Evolutionary conservation across 148 eudicot species (phyloP).

Genomic region (Vaccinium myrtillus): DNA sequence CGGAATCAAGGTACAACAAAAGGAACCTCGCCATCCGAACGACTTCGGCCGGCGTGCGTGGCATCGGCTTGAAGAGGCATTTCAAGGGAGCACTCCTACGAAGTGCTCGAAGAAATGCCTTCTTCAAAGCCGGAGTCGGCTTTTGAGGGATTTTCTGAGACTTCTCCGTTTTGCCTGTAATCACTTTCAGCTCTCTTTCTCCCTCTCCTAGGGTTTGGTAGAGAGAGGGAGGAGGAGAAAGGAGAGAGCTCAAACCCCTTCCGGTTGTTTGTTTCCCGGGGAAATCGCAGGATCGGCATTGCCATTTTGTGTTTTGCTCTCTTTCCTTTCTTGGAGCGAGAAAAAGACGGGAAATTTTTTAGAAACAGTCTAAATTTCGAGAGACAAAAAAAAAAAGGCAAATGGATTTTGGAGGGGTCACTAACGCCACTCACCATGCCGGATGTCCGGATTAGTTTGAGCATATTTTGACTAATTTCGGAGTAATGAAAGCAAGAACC

Average conservation of each 20-base stretch:
- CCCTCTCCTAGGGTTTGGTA: neutral
- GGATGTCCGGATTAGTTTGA: no score
- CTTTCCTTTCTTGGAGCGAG: no score
- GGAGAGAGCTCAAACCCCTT: neutral
- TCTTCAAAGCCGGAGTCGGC: conserved; percentile 17
- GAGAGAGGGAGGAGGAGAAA: neutral
- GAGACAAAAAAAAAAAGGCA: neutral
- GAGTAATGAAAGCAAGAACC: no score
- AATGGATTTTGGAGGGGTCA: neutral
- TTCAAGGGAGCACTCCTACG: conserved; percentile 14
- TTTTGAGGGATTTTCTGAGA: conserved; percentile 4
- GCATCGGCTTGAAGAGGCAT: conserved; percentile 24
- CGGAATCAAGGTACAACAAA: conserved; percentile 8
- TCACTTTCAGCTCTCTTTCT: neutral
- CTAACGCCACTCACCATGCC: no score
- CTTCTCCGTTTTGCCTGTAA: conserved; percentile 11
- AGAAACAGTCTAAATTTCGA: neutral
- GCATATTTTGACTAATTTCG: no score
- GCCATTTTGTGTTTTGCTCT: neutral
- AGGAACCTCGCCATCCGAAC: conserved; percentile 19
- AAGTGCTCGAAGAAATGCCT: conserved; percentile 19
- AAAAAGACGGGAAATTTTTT: neutral
- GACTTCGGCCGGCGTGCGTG: conserved; percentile 19
- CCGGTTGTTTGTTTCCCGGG: conserved; percentile 9
- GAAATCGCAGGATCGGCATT: neutral